Base-by-base conservation (phyloP, 306 rosid species). In the Prunus padus region DNA sequence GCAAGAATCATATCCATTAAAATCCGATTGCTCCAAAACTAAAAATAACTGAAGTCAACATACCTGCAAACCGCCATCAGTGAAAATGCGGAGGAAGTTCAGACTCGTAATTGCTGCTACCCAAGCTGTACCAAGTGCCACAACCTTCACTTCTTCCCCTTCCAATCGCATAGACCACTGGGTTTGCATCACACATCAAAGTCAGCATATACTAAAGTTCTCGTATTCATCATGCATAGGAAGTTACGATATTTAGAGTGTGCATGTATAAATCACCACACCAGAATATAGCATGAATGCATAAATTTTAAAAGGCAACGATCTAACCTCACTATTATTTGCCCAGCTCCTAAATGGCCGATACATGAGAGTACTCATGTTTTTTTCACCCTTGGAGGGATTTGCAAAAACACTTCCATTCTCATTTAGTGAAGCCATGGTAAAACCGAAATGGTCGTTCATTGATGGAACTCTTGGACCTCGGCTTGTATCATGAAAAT, bases 161-260 rank as follows among this genome's bases (percentile, higher is more conserved):
- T 95, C 99, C 62, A 95, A 82, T 82, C 99, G 90, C 99, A 95
- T 95, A 50, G 97, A 95, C 97, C 99, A 95, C 97, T 95, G 82
- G 16, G 76, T 69, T 75, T 77, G 49, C 15, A 71, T 65, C 80
- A 79, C 31, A 72, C 61, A 80, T 51, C 64, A 46, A 30, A 84
- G 84, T 81, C 61, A 86, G 87, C 76, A 33, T 14, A 80, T 6
- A 79, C 10, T 71, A 46, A 57, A 73, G 51, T 25, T 59, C 18
- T 72, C 64, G 59, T n/a, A 45, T 31, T 73, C 62, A 59, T 56
- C 61, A 71, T 63, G 64, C 30, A 62, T 22, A 74, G 45, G 51
- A 15, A 68, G 37, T 62, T 55, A 28, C 56, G 4, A 64, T 25
- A 63, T 49, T 51, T 42, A 47, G 56, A 26, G 73, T 54, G 49